These are phyloP conservation scores for Hypoxylon crocopeplum DNA, from an alignment of 495 filamentous ascomycete species.

Conservation along the genomic window DNA sequence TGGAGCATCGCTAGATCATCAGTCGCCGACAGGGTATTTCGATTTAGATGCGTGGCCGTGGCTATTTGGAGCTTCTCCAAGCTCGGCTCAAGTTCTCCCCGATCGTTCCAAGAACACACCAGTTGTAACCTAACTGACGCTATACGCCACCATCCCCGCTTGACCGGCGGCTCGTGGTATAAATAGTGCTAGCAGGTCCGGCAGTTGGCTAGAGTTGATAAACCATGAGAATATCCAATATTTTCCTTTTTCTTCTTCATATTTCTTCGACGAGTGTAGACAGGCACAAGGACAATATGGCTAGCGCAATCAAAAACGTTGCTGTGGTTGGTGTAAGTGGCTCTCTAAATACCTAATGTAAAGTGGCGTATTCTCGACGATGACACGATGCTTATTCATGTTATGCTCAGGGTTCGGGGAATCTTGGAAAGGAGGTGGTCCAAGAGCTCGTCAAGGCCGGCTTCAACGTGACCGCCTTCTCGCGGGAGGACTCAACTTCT, in stretches of 20 bases:
- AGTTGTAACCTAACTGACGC: too few species aligned
- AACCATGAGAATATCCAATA: neutral
- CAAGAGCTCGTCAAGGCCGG: conserved; percentile 58
- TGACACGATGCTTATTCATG: conserved; percentile 2
- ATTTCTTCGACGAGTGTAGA: neutral
- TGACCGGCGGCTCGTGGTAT: too few species aligned
- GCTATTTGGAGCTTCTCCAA: too few species aligned
- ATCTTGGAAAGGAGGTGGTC: conserved; percentile 64
- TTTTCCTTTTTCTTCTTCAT: neutral
- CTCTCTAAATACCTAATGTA: neutral
- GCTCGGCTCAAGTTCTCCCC: too few species aligned
- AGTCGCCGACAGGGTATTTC: too few species aligned
- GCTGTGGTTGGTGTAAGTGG: conserved; percentile 57
- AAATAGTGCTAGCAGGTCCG: too few species aligned
- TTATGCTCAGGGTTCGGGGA: conserved; percentile 59
- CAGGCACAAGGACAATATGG: conserved; percentile 41
- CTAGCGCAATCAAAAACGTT: conserved; percentile 55
- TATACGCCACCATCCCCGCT: too few species aligned
- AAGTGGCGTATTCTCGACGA: neutral
- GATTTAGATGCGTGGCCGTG: too few species aligned
- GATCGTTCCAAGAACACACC: too few species aligned
- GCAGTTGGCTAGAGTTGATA: too few species aligned
- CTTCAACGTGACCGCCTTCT: conserved; percentile 66
- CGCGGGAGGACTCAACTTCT: conserved; percentile 52
- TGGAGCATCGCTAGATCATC: neutral